Conservation (phyloP, 1,139 yeast species). For the Groenewaldozyma auringiensis region DNA sequence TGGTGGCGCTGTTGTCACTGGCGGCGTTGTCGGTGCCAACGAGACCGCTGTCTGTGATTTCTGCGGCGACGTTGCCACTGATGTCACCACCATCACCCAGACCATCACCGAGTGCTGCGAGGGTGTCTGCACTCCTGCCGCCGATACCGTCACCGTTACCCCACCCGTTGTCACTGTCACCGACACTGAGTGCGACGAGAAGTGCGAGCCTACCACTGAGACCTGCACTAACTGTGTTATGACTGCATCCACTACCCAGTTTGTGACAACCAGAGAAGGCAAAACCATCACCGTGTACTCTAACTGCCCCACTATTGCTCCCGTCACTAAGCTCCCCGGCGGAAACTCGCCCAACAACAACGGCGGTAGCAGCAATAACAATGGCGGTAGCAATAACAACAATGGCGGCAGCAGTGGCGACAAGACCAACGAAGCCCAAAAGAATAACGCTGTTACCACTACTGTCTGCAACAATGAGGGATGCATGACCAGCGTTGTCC, state of each 20-base stretch:
- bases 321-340: slow-evolving; percentile 14
- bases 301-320: slow-evolving; percentile 19
- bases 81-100: neutral
- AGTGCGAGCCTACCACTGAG: slow-evolving; percentile 13
- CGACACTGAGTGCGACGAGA: slow-evolving; percentile 17
- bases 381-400: neutral
- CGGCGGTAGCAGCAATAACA: neutral
- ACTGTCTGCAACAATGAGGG: neutral
- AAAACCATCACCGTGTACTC: slow-evolving; percentile 12
- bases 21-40: neutral
- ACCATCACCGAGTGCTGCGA: slow-evolving; percentile 17
- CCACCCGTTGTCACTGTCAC: slow-evolving; percentile 21
- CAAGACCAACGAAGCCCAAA: neutral
- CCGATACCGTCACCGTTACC: slow-evolving; percentile 17
- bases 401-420: neutral
- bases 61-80: neutral
- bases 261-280: slow-evolving; percentile 16
- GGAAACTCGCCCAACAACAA: neutral
- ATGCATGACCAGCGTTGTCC: neutral
- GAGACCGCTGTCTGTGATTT: neutral
- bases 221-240: slow-evolving; percentile 17
- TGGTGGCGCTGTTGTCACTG: neutral
- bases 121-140: slow-evolving; percentile 15
- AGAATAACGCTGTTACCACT: neutral
- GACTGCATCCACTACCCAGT: slow-evolving; percentile 17